These are phyloP conservation scores for Dendrobium catenatum DNA, from an alignment of 106 monocot species.

Conservation along the genomic window DNA sequence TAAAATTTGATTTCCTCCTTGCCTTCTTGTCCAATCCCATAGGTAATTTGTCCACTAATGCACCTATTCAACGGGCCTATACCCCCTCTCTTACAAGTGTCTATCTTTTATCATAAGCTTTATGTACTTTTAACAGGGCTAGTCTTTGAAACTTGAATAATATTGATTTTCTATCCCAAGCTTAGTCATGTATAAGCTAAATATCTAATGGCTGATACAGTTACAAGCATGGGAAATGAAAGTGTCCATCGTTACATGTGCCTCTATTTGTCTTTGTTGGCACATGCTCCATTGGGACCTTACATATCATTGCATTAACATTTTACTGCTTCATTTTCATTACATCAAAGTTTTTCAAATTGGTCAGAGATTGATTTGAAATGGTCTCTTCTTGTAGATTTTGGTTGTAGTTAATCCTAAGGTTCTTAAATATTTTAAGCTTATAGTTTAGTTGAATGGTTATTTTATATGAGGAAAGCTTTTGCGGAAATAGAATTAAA, in stretches of 20 bases:
- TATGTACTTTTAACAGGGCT: not conserved
- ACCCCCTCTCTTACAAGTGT: no score
- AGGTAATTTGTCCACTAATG: no score
- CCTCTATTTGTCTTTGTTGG: not conserved
- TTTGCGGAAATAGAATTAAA: no score
- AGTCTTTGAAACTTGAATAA: not conserved
- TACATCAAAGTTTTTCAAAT: not conserved
- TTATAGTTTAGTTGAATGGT: no score
- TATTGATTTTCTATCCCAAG: constrained; percentile 1
- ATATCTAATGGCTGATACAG: constrained; percentile 23
- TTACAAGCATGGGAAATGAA: constrained; percentile 29
- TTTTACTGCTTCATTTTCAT: not conserved
- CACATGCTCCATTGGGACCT: constrained; percentile 16
- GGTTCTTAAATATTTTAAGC: not conserved
- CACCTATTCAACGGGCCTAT: no score
- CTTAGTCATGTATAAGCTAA: constrained; percentile 28
- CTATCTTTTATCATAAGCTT: no score
- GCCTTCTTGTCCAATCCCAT: not conserved
- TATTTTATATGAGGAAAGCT: no score
- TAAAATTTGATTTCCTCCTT: not conserved
- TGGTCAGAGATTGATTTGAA: not conserved
- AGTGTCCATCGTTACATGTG: constrained; percentile 26
- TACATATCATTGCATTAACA: constrained; percentile 6
- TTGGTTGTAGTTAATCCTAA: not conserved
- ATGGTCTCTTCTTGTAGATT: not conserved